phyloP scores from a whole-genome alignment of 2,329 filamentous ascomycete genomes.

The Cytospora leucostoma region DNA sequence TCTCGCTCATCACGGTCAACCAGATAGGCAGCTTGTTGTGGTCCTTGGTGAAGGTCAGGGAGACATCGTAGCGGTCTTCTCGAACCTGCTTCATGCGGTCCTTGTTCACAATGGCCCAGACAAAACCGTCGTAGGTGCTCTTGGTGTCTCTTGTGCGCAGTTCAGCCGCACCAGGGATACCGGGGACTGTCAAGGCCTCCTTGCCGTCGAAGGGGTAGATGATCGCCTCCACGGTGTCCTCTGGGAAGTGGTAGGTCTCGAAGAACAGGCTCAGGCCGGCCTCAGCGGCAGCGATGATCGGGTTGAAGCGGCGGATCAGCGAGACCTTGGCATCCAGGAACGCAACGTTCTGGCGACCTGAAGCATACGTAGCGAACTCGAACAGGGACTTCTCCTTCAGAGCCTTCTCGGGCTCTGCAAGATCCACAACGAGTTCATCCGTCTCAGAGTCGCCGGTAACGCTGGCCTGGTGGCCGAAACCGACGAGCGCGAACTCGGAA shows the following conservation, averaged over 20 bases:
- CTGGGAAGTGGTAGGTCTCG: constrained; percentile 69
- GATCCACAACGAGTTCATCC: constrained; percentile 66
- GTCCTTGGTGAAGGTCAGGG: constrained; percentile 91
- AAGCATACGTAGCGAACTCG: constrained; percentile 85
- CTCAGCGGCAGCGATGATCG: constrained; percentile 64
- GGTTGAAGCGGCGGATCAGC: constrained; percentile 86
- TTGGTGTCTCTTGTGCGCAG: constrained; percentile 58
- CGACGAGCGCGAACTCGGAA: constrained; percentile 84
- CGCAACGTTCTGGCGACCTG: constrained; percentile 88
- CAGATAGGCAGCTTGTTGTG: constrained; percentile 84
- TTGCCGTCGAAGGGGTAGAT: constrained; percentile 91
- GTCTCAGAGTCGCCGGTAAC: constrained; percentile 39
- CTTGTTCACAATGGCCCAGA: constrained; percentile 96
- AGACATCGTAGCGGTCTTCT: constrained; percentile 92
- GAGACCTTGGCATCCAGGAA: constrained; percentile 85
- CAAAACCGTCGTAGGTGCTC: constrained; percentile 83
- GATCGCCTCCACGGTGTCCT: constrained; percentile 74
- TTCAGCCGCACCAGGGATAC: constrained; percentile 60
- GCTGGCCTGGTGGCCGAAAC: constrained; percentile 64
- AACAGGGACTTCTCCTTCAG: constrained; percentile 86
- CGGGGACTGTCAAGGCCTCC: constrained; percentile 75
- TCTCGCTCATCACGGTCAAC: constrained; percentile 96
- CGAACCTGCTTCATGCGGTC: constrained; percentile 85
- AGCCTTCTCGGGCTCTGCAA: constrained; percentile 43
- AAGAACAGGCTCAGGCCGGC: constrained; percentile 71